Base-by-base conservation (phyloP, 805 yeast species). In the Candida ascalaphidarum region DNA sequence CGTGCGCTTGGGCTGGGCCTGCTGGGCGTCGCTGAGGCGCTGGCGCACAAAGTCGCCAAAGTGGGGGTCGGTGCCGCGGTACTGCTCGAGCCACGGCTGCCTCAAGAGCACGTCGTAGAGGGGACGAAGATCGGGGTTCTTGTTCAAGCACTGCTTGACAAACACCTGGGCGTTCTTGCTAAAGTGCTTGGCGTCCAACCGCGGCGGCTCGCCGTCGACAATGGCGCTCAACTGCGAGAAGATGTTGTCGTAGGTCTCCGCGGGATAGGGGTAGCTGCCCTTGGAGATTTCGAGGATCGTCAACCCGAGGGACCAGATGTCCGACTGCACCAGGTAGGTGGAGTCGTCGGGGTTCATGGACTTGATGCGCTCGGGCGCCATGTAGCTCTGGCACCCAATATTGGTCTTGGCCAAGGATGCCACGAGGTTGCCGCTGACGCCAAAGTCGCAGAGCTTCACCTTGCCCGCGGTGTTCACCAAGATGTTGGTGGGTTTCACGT, bases 281-380 rank as follows among this genome's bases (percentile, higher is more conserved):
- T 75, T 74, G 2, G 96, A 92, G 40, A 85, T 77, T 58, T 92
- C 98, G 27, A 92, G 53, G 13, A 89, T 70, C 12, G 88, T 74
- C 32, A 89, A 64, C 0, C 97, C 98, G 24, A 89, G 57, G 0
- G 96, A 85, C 98, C 98, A 89, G 35, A 89, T 75, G 55, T 89
- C 98, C 7, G 94, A 79, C 48, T 89, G 96, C 3, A 86, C 95
- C 2, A 96, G 77, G 55, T 89, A 89, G 0, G 92, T 74, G 7
- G 73, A 65, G 40, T 76, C 88, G 46, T 81, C 86, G 2, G 86
- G 89, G 37, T 62, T 76, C 35, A 69, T 44, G 1, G 82, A 73
- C 46, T 78, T 77, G 42, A 92, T 92, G 47, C 98, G 71, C 51
- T 89, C 98, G 1, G 98, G 98, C 1, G 97, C 97, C 97, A 92